These are phyloP conservation scores for Brassica hybrid DNA, from an alignment of 441 rosid species.

Conservation along the genomic window DNA sequence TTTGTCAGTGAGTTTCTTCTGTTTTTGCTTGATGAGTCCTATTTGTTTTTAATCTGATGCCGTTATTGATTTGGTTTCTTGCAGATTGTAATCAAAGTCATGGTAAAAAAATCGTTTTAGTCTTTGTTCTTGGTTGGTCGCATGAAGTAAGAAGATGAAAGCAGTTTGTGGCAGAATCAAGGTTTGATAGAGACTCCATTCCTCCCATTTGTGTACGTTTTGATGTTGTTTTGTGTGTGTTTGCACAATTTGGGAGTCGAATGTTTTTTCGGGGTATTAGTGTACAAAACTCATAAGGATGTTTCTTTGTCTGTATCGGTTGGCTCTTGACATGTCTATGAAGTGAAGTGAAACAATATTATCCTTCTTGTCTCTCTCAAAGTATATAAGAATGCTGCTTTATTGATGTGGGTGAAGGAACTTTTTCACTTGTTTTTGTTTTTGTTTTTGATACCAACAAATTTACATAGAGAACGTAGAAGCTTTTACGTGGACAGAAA, in stretches of 20 bases:
- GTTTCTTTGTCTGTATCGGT: conserved; percentile 10
- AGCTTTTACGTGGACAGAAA: conserved; percentile 24
- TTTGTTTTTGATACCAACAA: conserved; percentile 12
- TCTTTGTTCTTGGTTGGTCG: conserved; percentile 16
- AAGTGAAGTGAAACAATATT: background rate
- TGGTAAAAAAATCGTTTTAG: background rate
- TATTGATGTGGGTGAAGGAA: too few species aligned
- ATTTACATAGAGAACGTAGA: conserved; percentile 28
- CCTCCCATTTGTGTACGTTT: conserved; percentile 4
- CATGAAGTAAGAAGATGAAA: conserved; percentile 18
- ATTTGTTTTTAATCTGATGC: too few species aligned
- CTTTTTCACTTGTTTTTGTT: background rate
- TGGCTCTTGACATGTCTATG: background rate
- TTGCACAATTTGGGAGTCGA: conserved; percentile 22
- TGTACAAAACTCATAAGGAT: conserved; percentile 23
- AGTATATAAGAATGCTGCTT: too few species aligned
- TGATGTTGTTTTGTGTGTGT: conserved; percentile 1
- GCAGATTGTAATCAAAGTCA: conserved; percentile 10
- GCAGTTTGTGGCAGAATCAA: conserved; percentile 12
- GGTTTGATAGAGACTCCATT: conserved; percentile 8
- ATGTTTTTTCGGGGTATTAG: conserved; percentile 1
- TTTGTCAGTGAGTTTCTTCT: background rate
- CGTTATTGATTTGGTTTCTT: background rate
- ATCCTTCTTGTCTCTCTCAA: background rate
- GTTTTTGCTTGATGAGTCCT: background rate